A percentile compares a stretch with the other conserved stretches of the same genome.
Evolutionary conservation across 352 stramenopile genomes (phyloP).

Genomic region (Phytopythium chamaehyphon): DNA sequence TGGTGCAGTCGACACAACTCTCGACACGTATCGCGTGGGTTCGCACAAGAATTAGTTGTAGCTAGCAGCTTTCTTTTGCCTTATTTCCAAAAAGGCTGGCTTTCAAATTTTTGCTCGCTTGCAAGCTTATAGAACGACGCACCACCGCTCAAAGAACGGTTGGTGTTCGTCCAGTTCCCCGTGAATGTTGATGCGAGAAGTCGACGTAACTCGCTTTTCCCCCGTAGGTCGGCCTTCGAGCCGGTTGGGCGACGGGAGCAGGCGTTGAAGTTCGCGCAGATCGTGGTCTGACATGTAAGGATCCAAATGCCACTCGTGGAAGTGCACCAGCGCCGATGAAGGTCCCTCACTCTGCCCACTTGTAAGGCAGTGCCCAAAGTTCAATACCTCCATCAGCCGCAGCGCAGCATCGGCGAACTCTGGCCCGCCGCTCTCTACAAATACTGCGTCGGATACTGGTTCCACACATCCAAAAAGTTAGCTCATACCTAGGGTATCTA

Average conservation of each 20-base stretch:
- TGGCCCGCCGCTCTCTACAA: constrained; percentile 61
- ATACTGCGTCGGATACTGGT: constrained; percentile 67
- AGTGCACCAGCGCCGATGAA: constrained; percentile 17
- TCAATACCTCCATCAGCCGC: constrained; percentile 43
- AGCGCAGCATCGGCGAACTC: constrained; percentile 50
- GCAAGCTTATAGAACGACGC: constrained; percentile 43
- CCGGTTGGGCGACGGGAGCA: constrained; percentile 28
- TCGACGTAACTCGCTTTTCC: constrained; percentile 31
- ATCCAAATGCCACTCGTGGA: constrained; percentile 59
- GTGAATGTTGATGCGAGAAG: constrained; percentile 51
- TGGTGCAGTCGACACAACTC: constrained; percentile 40
- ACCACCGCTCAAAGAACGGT: constrained; percentile 71
- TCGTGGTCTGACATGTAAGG: constrained; percentile 72
- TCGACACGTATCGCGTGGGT: constrained; percentile 36
- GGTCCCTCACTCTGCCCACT: constrained; percentile 3
- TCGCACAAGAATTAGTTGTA: background rate
- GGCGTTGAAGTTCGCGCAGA: constrained; percentile 46
- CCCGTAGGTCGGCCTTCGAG: constrained; percentile 53
- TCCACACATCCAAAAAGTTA: background rate
- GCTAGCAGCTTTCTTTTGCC: background rate
- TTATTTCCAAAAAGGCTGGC: background rate
- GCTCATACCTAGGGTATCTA: background rate
- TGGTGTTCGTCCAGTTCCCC: constrained; percentile 49
- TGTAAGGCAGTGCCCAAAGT: constrained; percentile 45
- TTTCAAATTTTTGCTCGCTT: background rate